Evolutionary conservation across 495 filamentous ascomycete genomes (phyloP).

Genomic region (Talaromyces stipitatus): DNA sequence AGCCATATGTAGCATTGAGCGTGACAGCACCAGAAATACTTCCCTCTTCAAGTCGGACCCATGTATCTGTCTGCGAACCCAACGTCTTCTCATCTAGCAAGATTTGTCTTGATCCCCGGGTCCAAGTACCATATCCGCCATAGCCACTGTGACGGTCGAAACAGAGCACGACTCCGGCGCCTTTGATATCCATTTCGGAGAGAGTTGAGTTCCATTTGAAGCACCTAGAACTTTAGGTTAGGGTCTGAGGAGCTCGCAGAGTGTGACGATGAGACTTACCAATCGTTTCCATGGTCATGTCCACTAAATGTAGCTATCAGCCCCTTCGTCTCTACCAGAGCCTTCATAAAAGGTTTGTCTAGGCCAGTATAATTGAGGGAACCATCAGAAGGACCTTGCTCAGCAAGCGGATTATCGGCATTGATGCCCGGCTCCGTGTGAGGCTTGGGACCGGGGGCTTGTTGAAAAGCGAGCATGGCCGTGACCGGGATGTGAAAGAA

Average conservation of each 20-base stretch:
- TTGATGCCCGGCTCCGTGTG: conserved; percentile 56
- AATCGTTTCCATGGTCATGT: conserved; percentile 65
- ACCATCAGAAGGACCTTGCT: conserved; percentile 43
- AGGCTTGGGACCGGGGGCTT: conserved; percentile 25
- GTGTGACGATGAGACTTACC: conserved; percentile 29
- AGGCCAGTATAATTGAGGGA: conserved; percentile 31
- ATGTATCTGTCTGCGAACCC: conserved; percentile 45
- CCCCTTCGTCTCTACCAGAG: conserved; percentile 46
- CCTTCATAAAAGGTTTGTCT: conserved; percentile 59
- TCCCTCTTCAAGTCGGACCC: conserved; percentile 58
- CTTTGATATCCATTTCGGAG: conserved; percentile 22
- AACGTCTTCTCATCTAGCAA: conserved; percentile 32
- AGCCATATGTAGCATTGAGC: conserved; percentile 62
- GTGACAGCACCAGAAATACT: conserved; percentile 46
- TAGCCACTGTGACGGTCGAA: conserved; percentile 67
- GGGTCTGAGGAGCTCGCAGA: not conserved
- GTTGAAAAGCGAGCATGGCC: conserved; percentile 47
- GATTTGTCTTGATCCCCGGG: conserved; percentile 53
- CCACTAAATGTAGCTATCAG: conserved; percentile 59
- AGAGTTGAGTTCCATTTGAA: conserved; percentile 29
- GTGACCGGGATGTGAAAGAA: conserved; percentile 68
- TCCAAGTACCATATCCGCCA: conserved; percentile 61
- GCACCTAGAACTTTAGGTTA: conserved; percentile 16
- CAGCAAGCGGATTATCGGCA: conserved; percentile 49
- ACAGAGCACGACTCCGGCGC: conserved; percentile 46